Base-by-base conservation (phyloP, 768 basidiomycete genomes). In the Clitopilus passeckerianus region DNA sequence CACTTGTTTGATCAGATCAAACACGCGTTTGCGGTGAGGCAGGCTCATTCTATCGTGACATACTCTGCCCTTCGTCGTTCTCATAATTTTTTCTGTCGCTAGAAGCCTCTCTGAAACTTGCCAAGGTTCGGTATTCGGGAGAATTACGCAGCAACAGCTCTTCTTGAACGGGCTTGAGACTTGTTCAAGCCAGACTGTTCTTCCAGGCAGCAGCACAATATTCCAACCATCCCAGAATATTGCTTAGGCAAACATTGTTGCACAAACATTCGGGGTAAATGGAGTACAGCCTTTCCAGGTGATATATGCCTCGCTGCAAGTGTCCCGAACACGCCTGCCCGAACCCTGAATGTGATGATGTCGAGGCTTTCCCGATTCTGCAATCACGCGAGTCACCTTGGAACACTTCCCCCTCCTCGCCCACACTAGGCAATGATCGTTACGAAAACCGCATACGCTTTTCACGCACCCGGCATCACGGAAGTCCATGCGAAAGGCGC, bases 11-110 rank as follows among this genome's bases (percentile, higher is more conserved):
- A 50, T 50, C 18, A 3, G 46, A 50, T 50, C 46, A 50, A 30
- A 50, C 46, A 50, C 46, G 46, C 46, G 46, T 50, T 50, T 50
- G 46, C 46, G 46, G 46, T 50, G 46, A 50, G 46, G 46, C 46
- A 18, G 8, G 10, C 46, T 50, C 46, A 50, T 50, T 50, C 22
- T 23, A n/a, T 50, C 46, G 20, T 50, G 46, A 50, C 22, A 50
- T 50, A 50, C 46, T 50, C 22, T 5, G 20, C 20, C n/a, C 18
- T 50, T 18, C 20, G n/a, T 50, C 46, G 16, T 50, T 50, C 46
- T 50, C n/a, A 50, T 22, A 22, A n/a, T 23, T 22, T 50, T n/a
- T 20, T 22, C 10, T 50, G 4, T 23, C 18, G 37, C 3, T 41
- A 14, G n/a, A 18, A 41, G n/a, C 15, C 37, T 12, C 15, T 14